Percentiles rank a stretch among this genome's conserved stretches.
Conservation (phyloP, 306 rosid genomes). For the Prunus campanulata region DNA sequence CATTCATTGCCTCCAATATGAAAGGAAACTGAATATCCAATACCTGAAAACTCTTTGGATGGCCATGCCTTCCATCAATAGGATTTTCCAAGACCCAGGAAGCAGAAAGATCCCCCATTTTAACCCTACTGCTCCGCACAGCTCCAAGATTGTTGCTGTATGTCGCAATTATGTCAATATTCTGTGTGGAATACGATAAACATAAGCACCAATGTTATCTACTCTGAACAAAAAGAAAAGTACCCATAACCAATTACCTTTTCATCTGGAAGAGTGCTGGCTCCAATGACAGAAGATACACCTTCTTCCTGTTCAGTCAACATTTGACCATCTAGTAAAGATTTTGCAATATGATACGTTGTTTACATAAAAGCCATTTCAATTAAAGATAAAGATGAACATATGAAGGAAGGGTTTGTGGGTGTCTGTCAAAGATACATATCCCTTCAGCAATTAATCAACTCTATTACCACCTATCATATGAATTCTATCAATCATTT, state of each 20-base stretch:
- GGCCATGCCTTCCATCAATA: slow-evolving; percentile 39
- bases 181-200: slow-evolving; percentile 50
- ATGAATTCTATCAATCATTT: not conserved
- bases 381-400: not conserved
- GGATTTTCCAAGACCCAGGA: slow-evolving; percentile 95
- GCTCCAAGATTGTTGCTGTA: slow-evolving; percentile 73
- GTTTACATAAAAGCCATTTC: not conserved
- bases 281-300: slow-evolving; percentile 34
- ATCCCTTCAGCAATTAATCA: not conserved
- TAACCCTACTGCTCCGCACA: slow-evolving; percentile 65
- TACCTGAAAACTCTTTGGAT: slow-evolving; percentile 62
- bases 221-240: slow-evolving; percentile 16
- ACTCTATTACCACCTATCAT: not conserved
- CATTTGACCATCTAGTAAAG: slow-evolving; percentile 25
- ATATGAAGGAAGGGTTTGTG: not conserved
- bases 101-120: slow-evolving; percentile 70
- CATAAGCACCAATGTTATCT: slow-evolving; percentile 25
- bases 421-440: not conserved
- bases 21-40: slow-evolving; percentile 3
- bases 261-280: slow-evolving; percentile 44
- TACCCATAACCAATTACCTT: slow-evolving; percentile 46
- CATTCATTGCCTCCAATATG: not conserved
- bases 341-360: slow-evolving; percentile 1
- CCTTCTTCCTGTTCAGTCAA: slow-evolving; percentile 45
- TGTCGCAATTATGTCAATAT: slow-evolving; percentile 73